Conservation (phyloP, 1,284 basidiomycete genomes). For the Puccinia hordei region DNA sequence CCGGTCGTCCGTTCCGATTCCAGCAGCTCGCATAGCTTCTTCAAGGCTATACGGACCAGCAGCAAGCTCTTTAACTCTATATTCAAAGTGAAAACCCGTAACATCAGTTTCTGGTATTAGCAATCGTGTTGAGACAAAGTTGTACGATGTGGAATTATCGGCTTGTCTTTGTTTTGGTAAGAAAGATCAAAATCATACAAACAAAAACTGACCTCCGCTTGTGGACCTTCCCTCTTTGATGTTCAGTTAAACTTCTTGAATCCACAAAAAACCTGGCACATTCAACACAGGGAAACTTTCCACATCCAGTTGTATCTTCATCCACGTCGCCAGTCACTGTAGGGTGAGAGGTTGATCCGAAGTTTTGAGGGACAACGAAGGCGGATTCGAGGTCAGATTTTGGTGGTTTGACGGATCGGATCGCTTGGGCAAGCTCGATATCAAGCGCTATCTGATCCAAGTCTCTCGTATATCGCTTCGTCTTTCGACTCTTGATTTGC, state of each 20-base stretch:
- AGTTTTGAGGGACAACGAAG: conserved; percentile 22
- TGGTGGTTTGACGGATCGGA: conserved; percentile 25
- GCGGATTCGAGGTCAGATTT: not conserved
- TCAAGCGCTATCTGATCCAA: conserved; percentile 44
- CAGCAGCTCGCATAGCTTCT: conserved; percentile 49
- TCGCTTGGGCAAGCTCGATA: conserved; percentile 31
- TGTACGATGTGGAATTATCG: not conserved
- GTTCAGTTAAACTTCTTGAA: conserved; percentile 32
- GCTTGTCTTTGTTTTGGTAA: not conserved
- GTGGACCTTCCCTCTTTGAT: conserved; percentile 41
- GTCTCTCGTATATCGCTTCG: conserved; percentile 41
- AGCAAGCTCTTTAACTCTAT: conserved; percentile 40
- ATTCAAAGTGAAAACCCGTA: not conserved
- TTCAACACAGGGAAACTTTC: conserved; percentile 42
- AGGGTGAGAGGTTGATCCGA: conserved; percentile 44
- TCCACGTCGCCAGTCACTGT: conserved; percentile 40
- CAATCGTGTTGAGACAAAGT: not conserved
- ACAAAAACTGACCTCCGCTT: conserved; percentile 43
- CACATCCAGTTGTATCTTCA: conserved; percentile 43
- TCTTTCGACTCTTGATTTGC: conserved; percentile 33
- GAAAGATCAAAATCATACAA: not conserved
- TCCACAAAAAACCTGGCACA: conserved; percentile 48
- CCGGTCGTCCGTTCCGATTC: conserved; percentile 44
- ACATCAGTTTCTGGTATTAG: not conserved
- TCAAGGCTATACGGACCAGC: conserved; percentile 45